Percentiles rank a stretch among this genome's conserved stretches.
Evolutionary conservation across 2,329 filamentous ascomycete species (phyloP).

Genomic region (Phaeosphaeria sp.): DNA sequence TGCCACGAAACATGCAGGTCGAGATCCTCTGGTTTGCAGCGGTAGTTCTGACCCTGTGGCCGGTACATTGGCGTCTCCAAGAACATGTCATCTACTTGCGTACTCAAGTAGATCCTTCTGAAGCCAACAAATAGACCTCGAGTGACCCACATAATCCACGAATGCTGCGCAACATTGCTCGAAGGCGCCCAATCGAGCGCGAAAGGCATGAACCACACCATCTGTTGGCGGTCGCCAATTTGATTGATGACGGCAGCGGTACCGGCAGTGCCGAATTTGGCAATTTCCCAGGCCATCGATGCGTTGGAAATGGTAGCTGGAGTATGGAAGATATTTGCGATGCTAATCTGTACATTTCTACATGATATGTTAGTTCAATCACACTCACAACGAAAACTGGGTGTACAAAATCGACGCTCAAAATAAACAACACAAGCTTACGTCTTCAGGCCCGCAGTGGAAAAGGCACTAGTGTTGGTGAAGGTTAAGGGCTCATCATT

Average conservation of each 20-base stretch:
- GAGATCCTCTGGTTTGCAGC: slow-evolving; percentile 49
- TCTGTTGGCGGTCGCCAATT: slow-evolving; percentile 63
- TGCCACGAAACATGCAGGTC: slow-evolving; percentile 39
- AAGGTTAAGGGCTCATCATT: slow-evolving; percentile 55
- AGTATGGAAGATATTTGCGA: slow-evolving; percentile 61
- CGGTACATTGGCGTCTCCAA: slow-evolving; percentile 53
- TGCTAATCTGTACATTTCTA: slow-evolving; percentile 39
- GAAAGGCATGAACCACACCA: slow-evolving; percentile 66
- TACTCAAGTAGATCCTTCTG: slow-evolving; percentile 61
- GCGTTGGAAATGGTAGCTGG: slow-evolving; percentile 62
- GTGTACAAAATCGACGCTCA: no score
- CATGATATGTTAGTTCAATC: slow-evolving; percentile 8
- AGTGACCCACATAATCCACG: slow-evolving; percentile 68
- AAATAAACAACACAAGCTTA: slow-evolving; percentile 19
- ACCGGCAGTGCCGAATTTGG: slow-evolving; percentile 51
- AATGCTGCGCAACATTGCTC: slow-evolving; percentile 66
- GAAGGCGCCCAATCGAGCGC: slow-evolving; percentile 60
- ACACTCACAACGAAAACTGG: neutral
- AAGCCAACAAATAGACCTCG: slow-evolving; percentile 65
- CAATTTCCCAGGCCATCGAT: slow-evolving; percentile 61
- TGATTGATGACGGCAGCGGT: slow-evolving; percentile 67
- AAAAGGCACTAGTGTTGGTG: slow-evolving; percentile 61
- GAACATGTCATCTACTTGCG: slow-evolving; percentile 70
- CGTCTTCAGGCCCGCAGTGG: slow-evolving; percentile 61
- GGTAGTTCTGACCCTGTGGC: slow-evolving; percentile 59